These are phyloP conservation scores for Shiraia bambusicola DNA, from an alignment of 2,329 filamentous ascomycete species.

Conservation along the genomic window DNA sequence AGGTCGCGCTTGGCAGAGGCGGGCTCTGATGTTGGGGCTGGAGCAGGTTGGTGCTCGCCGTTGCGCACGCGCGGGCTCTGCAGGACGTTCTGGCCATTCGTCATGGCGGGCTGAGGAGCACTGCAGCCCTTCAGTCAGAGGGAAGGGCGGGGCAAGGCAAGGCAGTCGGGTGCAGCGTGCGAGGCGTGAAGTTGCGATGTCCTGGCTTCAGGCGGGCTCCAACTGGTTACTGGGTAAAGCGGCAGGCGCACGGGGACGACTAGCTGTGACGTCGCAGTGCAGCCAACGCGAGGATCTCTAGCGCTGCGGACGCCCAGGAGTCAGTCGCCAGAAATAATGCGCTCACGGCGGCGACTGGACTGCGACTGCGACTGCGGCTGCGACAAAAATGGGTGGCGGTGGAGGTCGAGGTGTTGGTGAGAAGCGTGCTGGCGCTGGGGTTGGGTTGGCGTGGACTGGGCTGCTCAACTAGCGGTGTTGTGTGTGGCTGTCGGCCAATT, in stretches of 20 bases:
- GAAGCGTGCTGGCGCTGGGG: slow-evolving; percentile 16
- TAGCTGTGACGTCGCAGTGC: slow-evolving; percentile 18
- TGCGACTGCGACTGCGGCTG: slow-evolving; percentile 1
- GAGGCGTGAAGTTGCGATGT: slow-evolving; percentile 22
- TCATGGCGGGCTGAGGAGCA: slow-evolving; percentile 41
- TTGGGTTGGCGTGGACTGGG: slow-evolving; percentile 15
- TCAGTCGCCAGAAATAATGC: slow-evolving; percentile 11
- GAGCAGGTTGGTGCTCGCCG: slow-evolving; percentile 46
- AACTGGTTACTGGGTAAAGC: slow-evolving; percentile 20
- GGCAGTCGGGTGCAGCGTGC: not conserved
- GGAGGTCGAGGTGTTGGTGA: slow-evolving; percentile 4
- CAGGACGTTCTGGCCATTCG: slow-evolving; percentile 40
- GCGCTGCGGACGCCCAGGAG: slow-evolving; percentile 11
- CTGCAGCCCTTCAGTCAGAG: slow-evolving; percentile 25
- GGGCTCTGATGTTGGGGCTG: slow-evolving; percentile 58
- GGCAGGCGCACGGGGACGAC: slow-evolving; percentile 26
- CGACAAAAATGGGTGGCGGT: not conserved
- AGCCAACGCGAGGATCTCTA: slow-evolving; percentile 6
- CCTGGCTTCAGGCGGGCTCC: slow-evolving; percentile 25
- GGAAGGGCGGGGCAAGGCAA: slow-evolving; percentile 14
- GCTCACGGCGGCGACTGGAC: slow-evolving; percentile 4
- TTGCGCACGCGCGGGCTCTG: slow-evolving; percentile 48
- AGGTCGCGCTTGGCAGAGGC: slow-evolving; percentile 84
- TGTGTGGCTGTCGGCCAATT: slow-evolving; percentile 29
- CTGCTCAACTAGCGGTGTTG: slow-evolving; percentile 20